Base-by-base conservation (phyloP, 83 land plant species). In the Picea abies region DNA sequence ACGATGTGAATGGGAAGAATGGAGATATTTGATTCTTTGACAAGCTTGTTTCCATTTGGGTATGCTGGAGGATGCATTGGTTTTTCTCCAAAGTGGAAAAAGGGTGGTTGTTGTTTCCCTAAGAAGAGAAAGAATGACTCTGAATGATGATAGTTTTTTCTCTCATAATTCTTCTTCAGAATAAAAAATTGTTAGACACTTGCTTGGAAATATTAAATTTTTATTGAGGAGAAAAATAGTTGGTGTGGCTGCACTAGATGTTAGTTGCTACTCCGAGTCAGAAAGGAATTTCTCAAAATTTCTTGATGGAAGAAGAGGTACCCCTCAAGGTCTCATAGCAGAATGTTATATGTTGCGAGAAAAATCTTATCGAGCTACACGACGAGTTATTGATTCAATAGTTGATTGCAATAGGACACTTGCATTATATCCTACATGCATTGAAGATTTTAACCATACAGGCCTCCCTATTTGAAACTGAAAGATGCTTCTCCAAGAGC, bases 31-130 rank as follows among this genome's bases (percentile, higher is more conserved):
- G n/a, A 76, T 90, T 11, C 76, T 94, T 8, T 94, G 96, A 5
- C 89, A 94, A 82, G 94, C 96, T 9, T 92, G 94, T 60, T 89
- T 84, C 82, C 96, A 94, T 37, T 81, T 94, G 44, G 96, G 96
- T 5, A 79, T 94, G 76, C 88, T 94, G 93, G 96, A 94, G 86
- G 96, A 94, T 82, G 93, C 94, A 39, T 80, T 94, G 92, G 86
- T 85, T 3, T 89, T 94, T 44, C 91, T 94, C 71, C 94, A 92
- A 80, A 91, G 90, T 72, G 93, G 91, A 2, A 92, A 92, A 79
- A 92, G 94, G 73, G 86, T 89, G 25, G 89, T 91, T 52, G 78
- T 85, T 68, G 94, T 91, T 26, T 94, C 91, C 61, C 85, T 89
- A 78, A 90, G 96, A 52, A 90, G 90, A 12, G 84, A 86, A 77